These are phyloP conservation scores for Mucor plumbeus DNA, from an alignment of 371 early-diverging fungal species.

Conservation along the genomic window DNA sequence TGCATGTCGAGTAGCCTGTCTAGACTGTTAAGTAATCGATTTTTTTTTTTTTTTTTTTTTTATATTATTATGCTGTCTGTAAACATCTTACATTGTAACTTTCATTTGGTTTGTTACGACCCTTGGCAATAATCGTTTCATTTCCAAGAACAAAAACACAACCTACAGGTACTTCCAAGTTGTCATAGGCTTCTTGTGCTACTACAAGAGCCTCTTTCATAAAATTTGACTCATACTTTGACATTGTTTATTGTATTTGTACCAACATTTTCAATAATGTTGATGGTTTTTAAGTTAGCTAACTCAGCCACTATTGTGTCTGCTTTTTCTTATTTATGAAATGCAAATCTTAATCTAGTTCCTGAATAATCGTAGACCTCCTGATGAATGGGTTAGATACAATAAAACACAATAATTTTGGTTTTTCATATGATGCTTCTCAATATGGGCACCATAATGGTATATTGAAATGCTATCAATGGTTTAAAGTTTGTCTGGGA, in stretches of 20 bases:
- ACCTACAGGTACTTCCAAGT: conserved; percentile 98
- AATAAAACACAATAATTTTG: no score
- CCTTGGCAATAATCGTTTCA: conserved; percentile 66
- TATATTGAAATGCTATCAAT: no score
- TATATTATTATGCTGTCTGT: background rate
- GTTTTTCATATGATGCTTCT: no score
- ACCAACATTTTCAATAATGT: background rate
- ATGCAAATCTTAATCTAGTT: background rate
- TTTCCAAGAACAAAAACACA: conserved; percentile 89
- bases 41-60: background rate
- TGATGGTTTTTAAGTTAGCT: background rate
- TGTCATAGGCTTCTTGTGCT: conserved; percentile 85
- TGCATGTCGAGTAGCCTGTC: conserved; percentile 90
- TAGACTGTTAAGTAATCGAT: background rate
- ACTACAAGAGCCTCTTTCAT: conserved; percentile 51
- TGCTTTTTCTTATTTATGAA: background rate
- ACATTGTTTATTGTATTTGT: conserved; percentile 11
- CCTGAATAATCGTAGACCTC: background rate
- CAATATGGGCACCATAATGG: no score
- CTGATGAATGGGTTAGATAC: no score
- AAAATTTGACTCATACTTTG: conserved; percentile 41
- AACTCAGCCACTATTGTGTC: background rate
- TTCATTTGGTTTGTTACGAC: conserved; percentile 88
- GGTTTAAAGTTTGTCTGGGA: no score
- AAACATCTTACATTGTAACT: conserved; percentile 75